phyloP scores from a whole-genome alignment of 2,329 filamentous ascomycete genomes.

The Coniochaeta sp. region DNA sequence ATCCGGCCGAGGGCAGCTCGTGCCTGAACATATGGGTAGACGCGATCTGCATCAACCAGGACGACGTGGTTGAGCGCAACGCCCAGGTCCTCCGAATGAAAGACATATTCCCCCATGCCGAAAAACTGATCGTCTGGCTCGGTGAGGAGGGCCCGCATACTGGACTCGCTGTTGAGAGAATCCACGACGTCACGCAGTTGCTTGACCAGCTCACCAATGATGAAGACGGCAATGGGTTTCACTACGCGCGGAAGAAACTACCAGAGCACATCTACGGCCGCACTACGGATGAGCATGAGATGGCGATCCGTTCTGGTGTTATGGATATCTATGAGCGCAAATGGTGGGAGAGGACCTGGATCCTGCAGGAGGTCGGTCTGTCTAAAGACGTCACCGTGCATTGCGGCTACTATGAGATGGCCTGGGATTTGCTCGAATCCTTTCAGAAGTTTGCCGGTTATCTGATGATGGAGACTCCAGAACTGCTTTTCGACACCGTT shows the following conservation, averaged over 20 bases:
- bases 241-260: background rate
- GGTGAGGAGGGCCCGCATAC: background rate
- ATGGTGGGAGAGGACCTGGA: background rate
- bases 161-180: background rate
- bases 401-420: background rate
- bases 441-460: background rate
- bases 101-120: conserved; percentile 12
- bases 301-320: background rate
- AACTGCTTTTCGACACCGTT: background rate
- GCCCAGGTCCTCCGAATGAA: conserved; percentile 18
- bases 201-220: background rate
- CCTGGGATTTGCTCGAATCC: background rate
- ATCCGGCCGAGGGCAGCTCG: background rate
- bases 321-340: background rate
- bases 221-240: background rate
- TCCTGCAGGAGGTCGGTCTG: background rate
- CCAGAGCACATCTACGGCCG: background rate
- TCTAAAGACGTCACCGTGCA: background rate
- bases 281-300: background rate
- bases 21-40: conserved; percentile 1
- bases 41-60: conserved; percentile 3
- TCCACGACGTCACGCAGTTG: background rate
- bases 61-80: background rate
- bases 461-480: background rate
- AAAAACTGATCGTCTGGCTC: conserved; percentile 11